phyloP scores from a whole-genome alignment of 306 rosid species.

The Cicer bijugum region DNA sequence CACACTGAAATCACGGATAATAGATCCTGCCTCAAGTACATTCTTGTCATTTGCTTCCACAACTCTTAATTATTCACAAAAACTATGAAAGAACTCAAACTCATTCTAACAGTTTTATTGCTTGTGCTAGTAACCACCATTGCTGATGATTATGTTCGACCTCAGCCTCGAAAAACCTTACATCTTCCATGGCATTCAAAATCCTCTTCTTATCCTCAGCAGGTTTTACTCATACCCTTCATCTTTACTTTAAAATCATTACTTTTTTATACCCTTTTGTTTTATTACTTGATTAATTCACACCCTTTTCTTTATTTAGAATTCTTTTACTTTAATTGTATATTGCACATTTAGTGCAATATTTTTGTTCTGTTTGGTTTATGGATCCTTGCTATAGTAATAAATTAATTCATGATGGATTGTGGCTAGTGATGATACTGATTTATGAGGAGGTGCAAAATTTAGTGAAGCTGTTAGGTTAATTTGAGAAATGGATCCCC shows the following conservation, averaged over 20 bases:
- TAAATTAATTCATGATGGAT: neutral
- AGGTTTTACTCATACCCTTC: conserved; percentile 53
- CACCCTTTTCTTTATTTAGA: conserved; percentile 7
- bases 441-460: neutral
- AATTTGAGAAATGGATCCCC: neutral
- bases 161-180: conserved; percentile 73
- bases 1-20: neutral
- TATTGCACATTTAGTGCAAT: neutral
- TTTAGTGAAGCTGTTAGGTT: neutral
- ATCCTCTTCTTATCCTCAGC: conserved; percentile 68
- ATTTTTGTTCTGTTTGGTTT: neutral
- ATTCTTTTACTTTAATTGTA: neutral
- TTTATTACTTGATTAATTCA: neutral
- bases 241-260: conserved; percentile 1
- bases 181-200: conserved; percentile 60
- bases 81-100: conserved; percentile 52
- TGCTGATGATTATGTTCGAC: conserved; percentile 65
- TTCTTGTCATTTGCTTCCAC: conserved; percentile 38
- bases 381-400: neutral
- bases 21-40: conserved; percentile 43
- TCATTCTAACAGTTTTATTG: conserved; percentile 42
- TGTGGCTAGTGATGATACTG: neutral
- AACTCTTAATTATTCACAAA: neutral
- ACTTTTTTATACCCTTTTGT: conserved; percentile 10
- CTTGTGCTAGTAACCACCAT: conserved; percentile 44